Evolutionary conservation across 2,329 filamentous ascomycete genomes (phyloP), one percentile per base, ranked within the genome.

Genomic region (Phialophora verrucosa): DNA sequence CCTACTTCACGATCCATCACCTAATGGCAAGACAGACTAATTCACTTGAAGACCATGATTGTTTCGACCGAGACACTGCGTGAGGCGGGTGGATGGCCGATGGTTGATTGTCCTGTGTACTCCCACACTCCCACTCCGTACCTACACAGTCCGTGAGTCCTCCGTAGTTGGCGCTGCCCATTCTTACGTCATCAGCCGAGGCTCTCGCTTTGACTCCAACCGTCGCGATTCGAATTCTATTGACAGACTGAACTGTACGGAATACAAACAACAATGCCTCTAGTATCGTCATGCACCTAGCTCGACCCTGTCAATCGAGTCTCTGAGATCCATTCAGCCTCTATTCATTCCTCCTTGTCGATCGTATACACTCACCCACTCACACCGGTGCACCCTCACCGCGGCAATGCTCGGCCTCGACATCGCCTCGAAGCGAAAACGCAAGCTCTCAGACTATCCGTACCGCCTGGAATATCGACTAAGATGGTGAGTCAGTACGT

Each of bases 391-490:
- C 17, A n/a, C 38, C 4, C 2, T 1, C 12, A n/a, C 6, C 14
- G 38, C 17, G 4, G 38, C 38, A 4, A 68, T 68, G 58, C 63
- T 72, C 5, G 69, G 63, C 5, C 59, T 69, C 4, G 69, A 71
- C 47, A 65, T 72, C 27, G 66, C 64, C 17, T 67, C 71, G 42
- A 72, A 72, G 60, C 71, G 71, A 17, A 64, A 63, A 23, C 66
- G 71, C 20, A 67, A 53, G 58, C 67, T 69, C 2, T 49, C 35
- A 42, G 68, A 72, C 55, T 72, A 72, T 53, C 66, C 61, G 17
- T 72, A 71, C 54, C 62, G 65, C n/a, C 66, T 67, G 14, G 68
- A 71, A 32, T 72, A 71, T 47, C 59, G 68, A 44, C 53, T 67
- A 14, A 49, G 71, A 63, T 72, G 71, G 71, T 71, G 56, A 53